Base-by-base conservation (phyloP, 345 rosid genomes). In the Conringia planisiliqua region DNA sequence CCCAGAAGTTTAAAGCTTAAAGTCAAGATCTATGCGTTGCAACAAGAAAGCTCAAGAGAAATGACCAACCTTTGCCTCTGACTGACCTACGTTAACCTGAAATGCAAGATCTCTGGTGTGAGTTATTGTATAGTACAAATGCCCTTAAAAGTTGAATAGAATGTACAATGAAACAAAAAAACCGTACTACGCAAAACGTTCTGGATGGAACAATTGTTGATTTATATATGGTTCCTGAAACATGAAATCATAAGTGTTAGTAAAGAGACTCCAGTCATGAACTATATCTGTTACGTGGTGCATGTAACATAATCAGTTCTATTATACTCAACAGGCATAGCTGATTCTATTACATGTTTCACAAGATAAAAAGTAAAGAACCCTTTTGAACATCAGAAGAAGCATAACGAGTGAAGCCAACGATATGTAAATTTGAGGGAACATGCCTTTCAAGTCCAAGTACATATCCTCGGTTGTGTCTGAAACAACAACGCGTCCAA, bases 221-320 rank as follows among this genome's bases (percentile, higher is more conserved):
- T 81, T 72, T 86, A 80, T 90, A 95, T 75, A 95, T 86, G 65
- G 97, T 92, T 86, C 99, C 97, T 90, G 97, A 81, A 83, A 84
- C 50, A 81, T 65, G 17, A 68, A 72, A 48, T 44, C 73, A 66
- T 72, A 75, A 62, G 35, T 52, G 75, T 67, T 55, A 79, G 11
- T 52, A 2, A 27, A 61, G 46, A 46, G 39, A 70, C 58, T 36
- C 50, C 38, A 16, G 10, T 33, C n/a, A 58, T 68, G 52, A 67
- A 35, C 16, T 13, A 61, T 14, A 50, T 38, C 35, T 65, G 22
- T 74, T 10, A 39, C 16, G 4, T 35, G 18, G 18, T 33, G 10
- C 39, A 29, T 16, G 64, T 69, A 29, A 55, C 42, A 0, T 4
- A 40, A 42, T 7, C 42, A 56, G 54, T 20, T 68, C 17, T 8